A percentile compares a stretch with the other conserved stretches of the same genome.
Evolutionary conservation across 164 flowering plant species (phyloP).

Genomic region (Stephania japonica): DNA sequence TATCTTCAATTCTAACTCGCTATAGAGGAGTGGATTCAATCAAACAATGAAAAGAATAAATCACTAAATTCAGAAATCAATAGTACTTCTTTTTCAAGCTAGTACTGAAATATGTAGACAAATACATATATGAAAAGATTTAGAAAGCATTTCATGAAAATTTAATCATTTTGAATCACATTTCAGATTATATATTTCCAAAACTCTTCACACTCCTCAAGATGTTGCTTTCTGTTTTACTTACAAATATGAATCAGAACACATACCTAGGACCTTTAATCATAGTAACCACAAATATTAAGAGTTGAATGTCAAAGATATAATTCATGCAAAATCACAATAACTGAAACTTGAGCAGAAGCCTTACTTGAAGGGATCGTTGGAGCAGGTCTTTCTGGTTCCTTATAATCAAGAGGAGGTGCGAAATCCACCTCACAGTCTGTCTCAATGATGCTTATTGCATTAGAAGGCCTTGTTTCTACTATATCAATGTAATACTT

Average conservation of each 20-base stretch:
- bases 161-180: too few species aligned
- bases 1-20: too few species aligned
- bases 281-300: not conserved
- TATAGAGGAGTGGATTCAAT: too few species aligned
- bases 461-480: conserved; percentile 82
- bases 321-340: not conserved
- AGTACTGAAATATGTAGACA: not conserved
- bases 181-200: too few species aligned
- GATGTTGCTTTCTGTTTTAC: too few species aligned
- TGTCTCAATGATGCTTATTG: conserved; percentile 85
- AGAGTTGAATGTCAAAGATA: not conserved
- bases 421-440: conserved; percentile 99
- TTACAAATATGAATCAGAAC: too few species aligned
- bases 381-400: conserved; percentile 62
- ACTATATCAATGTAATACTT: conserved; percentile 85
- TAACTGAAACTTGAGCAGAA: conserved; percentile 45
- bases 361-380: conserved; percentile 39
- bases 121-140: not conserved
- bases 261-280: too few species aligned
- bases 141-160: too few species aligned
- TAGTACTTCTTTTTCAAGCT: not conserved
- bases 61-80: too few species aligned
- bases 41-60: not conserved
- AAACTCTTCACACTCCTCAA: too few species aligned
- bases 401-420: conserved; percentile 92